These are phyloP conservation scores for Cymbopogon citratus DNA, from an alignment of 176 grass and related monocot species.

Conservation along the genomic window DNA sequence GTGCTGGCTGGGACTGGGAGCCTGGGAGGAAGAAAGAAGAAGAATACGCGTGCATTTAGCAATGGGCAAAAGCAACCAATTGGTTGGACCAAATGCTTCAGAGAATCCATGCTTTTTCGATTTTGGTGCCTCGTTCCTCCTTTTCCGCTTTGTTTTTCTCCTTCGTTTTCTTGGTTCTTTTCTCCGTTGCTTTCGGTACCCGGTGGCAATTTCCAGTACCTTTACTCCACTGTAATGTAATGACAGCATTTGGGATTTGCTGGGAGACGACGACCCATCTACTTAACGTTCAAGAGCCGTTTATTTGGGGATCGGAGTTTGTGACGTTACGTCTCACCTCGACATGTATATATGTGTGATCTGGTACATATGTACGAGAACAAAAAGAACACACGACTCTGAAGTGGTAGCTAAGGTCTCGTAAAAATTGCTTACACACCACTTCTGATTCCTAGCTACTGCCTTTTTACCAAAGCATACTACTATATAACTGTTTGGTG, in stretches of 20 bases:
- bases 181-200: slow-evolving; percentile 15
- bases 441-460: background rate
- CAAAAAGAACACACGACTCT: background rate
- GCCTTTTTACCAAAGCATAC: slow-evolving; percentile 13
- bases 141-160: slow-evolving; percentile 6
- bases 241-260: background rate
- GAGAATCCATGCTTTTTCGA: background rate
- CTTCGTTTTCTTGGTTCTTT: background rate
- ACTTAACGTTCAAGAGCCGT: background rate
- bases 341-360: background rate
- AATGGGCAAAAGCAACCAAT: slow-evolving; percentile 19
- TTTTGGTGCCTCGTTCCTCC: background rate
- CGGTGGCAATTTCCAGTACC: slow-evolving; percentile 30
- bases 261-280: background rate
- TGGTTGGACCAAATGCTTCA: slow-evolving; percentile 36
- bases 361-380: background rate
- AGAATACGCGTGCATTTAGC: background rate
- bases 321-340: slow-evolving; percentile 43
- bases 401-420: slow-evolving; percentile 20
- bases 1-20: background rate
- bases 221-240: slow-evolving; percentile 46
- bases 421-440: slow-evolving; percentile 24
- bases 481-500: background rate
- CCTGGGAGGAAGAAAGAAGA: background rate
- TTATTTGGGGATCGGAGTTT: background rate